These are phyloP conservation scores for Hanseniaspora occidentalis DNA, from an alignment of 805 yeast genomes.

Conservation along the genomic window DNA sequence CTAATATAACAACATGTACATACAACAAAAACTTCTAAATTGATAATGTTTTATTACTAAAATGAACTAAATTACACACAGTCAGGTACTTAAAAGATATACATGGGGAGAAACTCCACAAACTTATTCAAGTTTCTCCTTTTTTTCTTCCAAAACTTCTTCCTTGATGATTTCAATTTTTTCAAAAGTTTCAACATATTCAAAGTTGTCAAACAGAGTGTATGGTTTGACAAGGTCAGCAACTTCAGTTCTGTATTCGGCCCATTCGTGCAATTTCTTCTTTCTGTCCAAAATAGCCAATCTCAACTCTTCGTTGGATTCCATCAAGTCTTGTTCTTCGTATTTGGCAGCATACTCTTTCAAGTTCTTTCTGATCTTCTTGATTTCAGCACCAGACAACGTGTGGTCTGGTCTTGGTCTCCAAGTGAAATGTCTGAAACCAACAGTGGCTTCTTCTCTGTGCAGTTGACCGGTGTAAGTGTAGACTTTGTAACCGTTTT, in stretches of 20 bases:
- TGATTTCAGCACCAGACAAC: conserved; percentile 65
- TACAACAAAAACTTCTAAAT: conserved; percentile 1
- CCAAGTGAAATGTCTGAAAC: conserved; percentile 86
- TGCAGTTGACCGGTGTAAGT: conserved; percentile 71
- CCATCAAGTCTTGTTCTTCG: conserved; percentile 93
- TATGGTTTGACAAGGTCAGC: conserved; percentile 17
- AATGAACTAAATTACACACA: not conserved
- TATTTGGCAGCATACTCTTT: conserved; percentile 84
- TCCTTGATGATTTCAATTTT: conserved; percentile 70
- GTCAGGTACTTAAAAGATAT: not conserved
- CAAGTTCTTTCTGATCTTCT: conserved; percentile 82
- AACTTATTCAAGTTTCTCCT: conserved; percentile 45
- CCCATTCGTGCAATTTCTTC: conserved; percentile 76
- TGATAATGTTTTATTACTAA: conserved; percentile 4
- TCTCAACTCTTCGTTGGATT: conserved; percentile 82
- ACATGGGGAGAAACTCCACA: no score
- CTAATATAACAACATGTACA: not conserved
- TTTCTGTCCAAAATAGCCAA: conserved; percentile 81
- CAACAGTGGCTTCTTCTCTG: conserved; percentile 67
- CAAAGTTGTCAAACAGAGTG: conserved; percentile 29
- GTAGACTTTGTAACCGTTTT: conserved; percentile 81
- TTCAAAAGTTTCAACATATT: conserved; percentile 40
- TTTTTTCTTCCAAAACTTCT: conserved; percentile 58
- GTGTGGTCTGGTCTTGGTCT: conserved; percentile 89
- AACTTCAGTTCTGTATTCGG: conserved; percentile 53